These are phyloP conservation scores for Chaetomiaceae sp. DNA, from an alignment of 2,329 filamentous ascomycete species.

Conservation along the genomic window DNA sequence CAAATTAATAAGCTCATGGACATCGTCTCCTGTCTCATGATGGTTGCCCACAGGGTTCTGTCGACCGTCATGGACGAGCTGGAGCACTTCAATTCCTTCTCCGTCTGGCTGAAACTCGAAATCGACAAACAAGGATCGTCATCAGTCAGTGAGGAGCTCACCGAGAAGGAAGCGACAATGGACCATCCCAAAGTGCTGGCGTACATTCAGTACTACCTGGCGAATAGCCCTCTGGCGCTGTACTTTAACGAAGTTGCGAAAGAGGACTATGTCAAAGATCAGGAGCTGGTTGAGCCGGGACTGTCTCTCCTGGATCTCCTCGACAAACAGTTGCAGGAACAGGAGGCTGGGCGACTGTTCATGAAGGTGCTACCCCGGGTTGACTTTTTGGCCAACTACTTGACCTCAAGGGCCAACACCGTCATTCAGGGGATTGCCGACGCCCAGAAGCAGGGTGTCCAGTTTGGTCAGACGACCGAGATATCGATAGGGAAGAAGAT, in stretches of 20 bases:
- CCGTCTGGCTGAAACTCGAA: constrained; percentile 75
- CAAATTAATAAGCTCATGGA: constrained; percentile 64
- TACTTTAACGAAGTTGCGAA: constrained; percentile 51
- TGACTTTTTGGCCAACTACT: constrained; percentile 57
- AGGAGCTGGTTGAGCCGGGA: constrained; percentile 41
- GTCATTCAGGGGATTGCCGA: constrained; percentile 66
- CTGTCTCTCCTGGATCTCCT: constrained; percentile 45
- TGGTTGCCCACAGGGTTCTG: constrained; percentile 70
- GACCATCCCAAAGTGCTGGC: constrained; percentile 67
- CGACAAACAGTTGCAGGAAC: constrained; percentile 44
- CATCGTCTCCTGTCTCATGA: constrained; percentile 66
- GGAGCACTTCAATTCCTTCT: constrained; percentile 71
- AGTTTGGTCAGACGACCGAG: constrained; percentile 54
- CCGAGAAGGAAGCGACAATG: constrained; percentile 71
- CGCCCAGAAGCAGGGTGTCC: constrained; percentile 62
- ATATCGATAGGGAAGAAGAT: constrained; percentile 41
- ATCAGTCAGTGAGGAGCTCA: constrained; percentile 64
- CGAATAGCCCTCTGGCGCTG: constrained; percentile 57
- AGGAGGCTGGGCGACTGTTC: constrained; percentile 41
- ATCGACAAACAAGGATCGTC: constrained; percentile 69
- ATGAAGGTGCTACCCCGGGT: constrained; percentile 54
- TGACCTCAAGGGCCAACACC: constrained; percentile 52
- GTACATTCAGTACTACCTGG: constrained; percentile 71
- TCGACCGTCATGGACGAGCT: constrained; percentile 70
- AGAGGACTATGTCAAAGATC: constrained; percentile 48